Evolutionary conservation across 352 stramenopile genomes (phyloP).

Genomic region (Elongisporangium undulatum): DNA sequence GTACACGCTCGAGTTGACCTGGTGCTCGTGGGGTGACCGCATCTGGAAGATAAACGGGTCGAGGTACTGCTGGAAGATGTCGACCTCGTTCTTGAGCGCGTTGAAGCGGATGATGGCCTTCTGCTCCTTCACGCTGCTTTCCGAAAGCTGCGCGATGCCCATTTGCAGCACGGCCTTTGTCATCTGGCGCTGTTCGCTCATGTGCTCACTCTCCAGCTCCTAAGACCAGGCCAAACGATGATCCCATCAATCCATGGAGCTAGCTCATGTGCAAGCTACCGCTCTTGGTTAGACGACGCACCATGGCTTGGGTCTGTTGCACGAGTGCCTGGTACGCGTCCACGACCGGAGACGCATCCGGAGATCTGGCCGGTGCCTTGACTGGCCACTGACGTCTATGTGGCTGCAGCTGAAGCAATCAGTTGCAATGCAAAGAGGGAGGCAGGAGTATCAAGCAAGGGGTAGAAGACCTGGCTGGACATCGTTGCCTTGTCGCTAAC

Average conservation of each 20-base stretch:
- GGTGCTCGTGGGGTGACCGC: conserved; percentile 36
- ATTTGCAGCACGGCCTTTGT: conserved; percentile 37
- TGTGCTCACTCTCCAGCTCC: conserved; percentile 22
- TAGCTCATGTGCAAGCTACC: neutral
- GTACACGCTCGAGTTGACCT: conserved; percentile 70
- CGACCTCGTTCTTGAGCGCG: conserved; percentile 71
- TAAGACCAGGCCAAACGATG: conserved; percentile 7
- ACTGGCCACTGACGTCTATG: neutral
- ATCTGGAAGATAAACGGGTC: conserved; percentile 68
- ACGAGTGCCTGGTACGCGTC: conserved; percentile 50
- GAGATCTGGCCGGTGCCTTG: neutral
- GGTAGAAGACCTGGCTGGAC: neutral
- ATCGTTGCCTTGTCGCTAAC: neutral
- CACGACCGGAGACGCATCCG: conserved; percentile 35
- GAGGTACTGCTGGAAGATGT: conserved; percentile 76
- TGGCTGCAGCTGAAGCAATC: neutral
- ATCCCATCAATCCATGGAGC: neutral
- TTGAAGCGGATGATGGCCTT: conserved; percentile 56
- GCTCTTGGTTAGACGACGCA: conserved; percentile 1
- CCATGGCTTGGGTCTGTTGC: conserved; percentile 42
- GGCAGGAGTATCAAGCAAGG: neutral
- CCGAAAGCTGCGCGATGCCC: conserved; percentile 58
- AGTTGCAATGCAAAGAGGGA: neutral
- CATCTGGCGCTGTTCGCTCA: conserved; percentile 23
- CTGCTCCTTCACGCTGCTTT: conserved; percentile 43